A percentile compares a stretch with the other conserved stretches of the same genome.
Evolutionary conservation across 1,284 basidiomycete species (phyloP).

Genomic region (Leccinum fallax): DNA sequence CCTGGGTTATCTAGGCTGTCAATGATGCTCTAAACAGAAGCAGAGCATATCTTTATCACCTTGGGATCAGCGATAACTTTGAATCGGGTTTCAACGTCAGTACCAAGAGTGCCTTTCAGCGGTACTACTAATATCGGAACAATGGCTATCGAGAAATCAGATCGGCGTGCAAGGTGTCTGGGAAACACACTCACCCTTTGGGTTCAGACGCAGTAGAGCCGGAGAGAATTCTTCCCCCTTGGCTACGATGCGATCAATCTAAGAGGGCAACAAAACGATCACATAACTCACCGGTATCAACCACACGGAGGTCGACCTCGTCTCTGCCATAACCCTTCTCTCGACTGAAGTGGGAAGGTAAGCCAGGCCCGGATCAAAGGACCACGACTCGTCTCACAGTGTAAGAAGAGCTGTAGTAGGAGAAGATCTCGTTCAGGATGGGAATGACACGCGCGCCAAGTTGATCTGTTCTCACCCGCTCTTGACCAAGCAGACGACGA

Average conservation of each 20-base stretch:
- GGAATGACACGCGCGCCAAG: background rate
- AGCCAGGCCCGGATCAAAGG: background rate
- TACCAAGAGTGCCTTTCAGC: slow-evolving; percentile 66
- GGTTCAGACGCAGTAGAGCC: slow-evolving; percentile 74
- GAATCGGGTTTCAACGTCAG: slow-evolving; percentile 78
- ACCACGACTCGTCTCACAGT: slow-evolving; percentile 41
- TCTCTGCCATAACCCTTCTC: slow-evolving; percentile 41
- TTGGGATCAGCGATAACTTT: slow-evolving; percentile 78
- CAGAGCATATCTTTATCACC: slow-evolving; percentile 40
- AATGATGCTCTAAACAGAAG: background rate
- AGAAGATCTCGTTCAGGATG: slow-evolving; percentile 2
- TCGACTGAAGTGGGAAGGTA: background rate
- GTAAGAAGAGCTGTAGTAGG: slow-evolving; percentile 45
- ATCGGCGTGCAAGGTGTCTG: background rate
- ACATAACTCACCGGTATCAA: slow-evolving; percentile 34
- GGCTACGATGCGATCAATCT: slow-evolving; percentile 37
- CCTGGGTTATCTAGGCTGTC: slow-evolving; percentile 42
- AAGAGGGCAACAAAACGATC: background rate
- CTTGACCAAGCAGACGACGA: background rate
- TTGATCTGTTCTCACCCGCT: slow-evolving; percentile 34
- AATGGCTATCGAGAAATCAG: slow-evolving; percentile 52
- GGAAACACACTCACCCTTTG: slow-evolving; percentile 53
- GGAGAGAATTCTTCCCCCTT: slow-evolving; percentile 71
- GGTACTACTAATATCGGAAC: slow-evolving; percentile 86
- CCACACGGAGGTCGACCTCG: slow-evolving; percentile 63